phyloP scores from a whole-genome alignment of 73 alveolate genomes.

The Vitrella brassicaformis region DNA sequence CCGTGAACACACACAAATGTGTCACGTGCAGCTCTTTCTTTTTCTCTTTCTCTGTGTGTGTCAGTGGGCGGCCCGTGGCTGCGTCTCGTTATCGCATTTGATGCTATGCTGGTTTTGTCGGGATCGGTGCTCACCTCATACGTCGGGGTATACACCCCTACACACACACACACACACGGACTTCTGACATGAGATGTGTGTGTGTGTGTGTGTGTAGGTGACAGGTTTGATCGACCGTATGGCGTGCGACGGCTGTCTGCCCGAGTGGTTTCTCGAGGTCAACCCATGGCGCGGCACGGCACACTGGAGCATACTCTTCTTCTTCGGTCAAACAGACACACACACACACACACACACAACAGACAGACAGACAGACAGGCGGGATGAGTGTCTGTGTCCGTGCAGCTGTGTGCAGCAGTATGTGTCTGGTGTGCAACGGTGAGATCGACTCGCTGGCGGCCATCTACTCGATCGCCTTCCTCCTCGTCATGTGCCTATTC shows the following conservation, averaged over 20 bases:
- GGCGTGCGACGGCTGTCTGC: conserved; percentile 33
- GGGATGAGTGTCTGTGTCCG: too few relatives aligned
- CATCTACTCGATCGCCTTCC: conserved; percentile 30
- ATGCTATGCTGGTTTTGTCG: conserved; percentile 22
- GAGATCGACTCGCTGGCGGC: conserved; percentile 19
- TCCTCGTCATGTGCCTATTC: conserved; percentile 23
- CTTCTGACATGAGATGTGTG: not conserved
- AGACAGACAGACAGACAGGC: too few relatives aligned
- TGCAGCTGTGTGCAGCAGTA: conserved; percentile 19
- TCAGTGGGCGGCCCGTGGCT: conserved; percentile 21
- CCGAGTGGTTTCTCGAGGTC: conserved; percentile 20
- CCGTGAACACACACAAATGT: too few relatives aligned
- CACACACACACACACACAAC: too few relatives aligned
- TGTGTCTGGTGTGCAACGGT: conserved; percentile 20
- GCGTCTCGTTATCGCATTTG: conserved; percentile 17
- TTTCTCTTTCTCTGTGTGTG: not conserved
- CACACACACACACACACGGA: not conserved
- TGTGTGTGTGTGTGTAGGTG: not conserved
- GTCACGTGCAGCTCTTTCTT: too few relatives aligned
- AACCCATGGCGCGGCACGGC: conserved; percentile 24
- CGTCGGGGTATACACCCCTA: conserved; percentile 1
- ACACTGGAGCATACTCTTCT: not conserved
- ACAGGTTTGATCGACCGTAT: conserved; percentile 17
- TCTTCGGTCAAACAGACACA: too few relatives aligned
- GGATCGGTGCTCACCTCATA: conserved; percentile 26